phyloP scores from a whole-genome alignment of 345 rosid genomes.

The Aquilaria yunnanensis region DNA sequence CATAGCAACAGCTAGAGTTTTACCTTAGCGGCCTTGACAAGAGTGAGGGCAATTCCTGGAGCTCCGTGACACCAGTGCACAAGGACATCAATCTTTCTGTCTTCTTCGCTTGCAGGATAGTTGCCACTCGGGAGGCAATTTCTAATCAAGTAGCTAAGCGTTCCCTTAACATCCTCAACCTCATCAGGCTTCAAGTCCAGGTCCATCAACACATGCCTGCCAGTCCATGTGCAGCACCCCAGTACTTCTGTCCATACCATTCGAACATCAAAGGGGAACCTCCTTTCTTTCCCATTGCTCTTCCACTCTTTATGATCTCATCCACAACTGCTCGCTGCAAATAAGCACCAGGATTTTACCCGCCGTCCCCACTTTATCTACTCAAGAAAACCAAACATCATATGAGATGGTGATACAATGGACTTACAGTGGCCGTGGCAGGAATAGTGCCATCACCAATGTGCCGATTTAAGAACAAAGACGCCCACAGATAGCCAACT shows the following conservation, averaged over 20 bases:
- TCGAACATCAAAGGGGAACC: conserved; percentile 57
- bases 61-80: conserved; percentile 86
- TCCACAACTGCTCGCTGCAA: conserved; percentile 40
- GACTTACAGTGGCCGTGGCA: conserved; percentile 35
- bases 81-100: conserved; percentile 33
- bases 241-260: conserved; percentile 62
- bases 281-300: conserved; percentile 29
- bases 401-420: conserved; percentile 6
- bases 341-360: not conserved
- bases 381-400: not conserved
- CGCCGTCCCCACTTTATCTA: not conserved
- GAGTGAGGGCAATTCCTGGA: conserved; percentile 63
- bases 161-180: conserved; percentile 49
- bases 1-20: not conserved
- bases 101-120: conserved; percentile 53
- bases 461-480: conserved; percentile 46
- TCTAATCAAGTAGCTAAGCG: conserved; percentile 47
- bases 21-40: conserved; percentile 65
- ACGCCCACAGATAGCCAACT: conserved; percentile 61
- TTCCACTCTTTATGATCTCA: conserved; percentile 45
- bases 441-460: conserved; percentile 44
- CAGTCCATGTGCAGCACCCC: conserved; percentile 82
- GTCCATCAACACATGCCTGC: conserved; percentile 66
- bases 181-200: conserved; percentile 53
- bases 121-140: conserved; percentile 53